Base-by-base conservation (phyloP, 129 eudicot species). In the Ambrosia artemisiifolia region DNA sequence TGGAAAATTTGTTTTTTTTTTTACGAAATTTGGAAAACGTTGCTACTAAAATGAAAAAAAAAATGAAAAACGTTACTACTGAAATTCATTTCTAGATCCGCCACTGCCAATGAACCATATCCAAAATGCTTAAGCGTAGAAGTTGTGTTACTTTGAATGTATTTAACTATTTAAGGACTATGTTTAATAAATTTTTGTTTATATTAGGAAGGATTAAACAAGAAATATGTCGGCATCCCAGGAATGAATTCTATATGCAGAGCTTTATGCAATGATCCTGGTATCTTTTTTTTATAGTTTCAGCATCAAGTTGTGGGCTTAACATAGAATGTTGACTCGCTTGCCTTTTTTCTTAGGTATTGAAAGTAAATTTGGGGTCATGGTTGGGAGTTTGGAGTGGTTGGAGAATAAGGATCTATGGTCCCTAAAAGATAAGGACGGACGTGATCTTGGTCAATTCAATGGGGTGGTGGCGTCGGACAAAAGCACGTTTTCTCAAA, bases 161-260 rank as follows among this genome's bases (percentile, higher is more conserved):
- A 24, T 24, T 24, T 24, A 24, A 24, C 53, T 65, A 13, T 32
- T 74, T 40, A 11, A 78, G 70, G 70, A 9, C 65, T 61, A 24
- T 19, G 81, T 65, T 66, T 50, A 51, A 78, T 79, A 54, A 78
- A 50, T 55, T 73, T 53, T 46, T 70, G 43, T 72, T 86, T 30
- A 57, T 70, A 82, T 78, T 79, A 83, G 96, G 90, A 85, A 67
- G 91, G 81, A 81, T 79, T 74, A 80, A 75, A 69, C 81, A 88
- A 83, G 88, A 94, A 83, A 80, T 94, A 82, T 81, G 94, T 90
- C 44, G 99, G 97, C 51, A 55, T 90, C 50, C 97, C 99, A 6
- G 96, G 97, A 65, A 95, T 95, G 99, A 95, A 95, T 81, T 90
- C 99, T 49, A 86, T 95, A 64, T 90, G 97, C 86, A 86, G 69